A percentile compares a stretch with the other conserved stretches of the same genome.
Conservation (phyloP, 2,329 filamentous ascomycete genomes). For the Sarocladium kiliense region DNA sequence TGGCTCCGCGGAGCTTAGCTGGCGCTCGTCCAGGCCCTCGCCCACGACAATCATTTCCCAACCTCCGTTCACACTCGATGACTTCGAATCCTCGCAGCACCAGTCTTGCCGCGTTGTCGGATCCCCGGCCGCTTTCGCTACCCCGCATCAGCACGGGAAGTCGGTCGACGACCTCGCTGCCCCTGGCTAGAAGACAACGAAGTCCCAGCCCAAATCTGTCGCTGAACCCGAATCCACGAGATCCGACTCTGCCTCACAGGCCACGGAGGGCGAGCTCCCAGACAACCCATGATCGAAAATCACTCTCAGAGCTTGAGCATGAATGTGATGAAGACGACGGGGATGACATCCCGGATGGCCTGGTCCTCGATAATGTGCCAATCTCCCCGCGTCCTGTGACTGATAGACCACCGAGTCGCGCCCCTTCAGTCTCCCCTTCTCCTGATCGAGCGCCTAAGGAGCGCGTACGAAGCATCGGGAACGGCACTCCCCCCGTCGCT, state of each 20-base stretch:
- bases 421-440: constrained; percentile 48
- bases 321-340: constrained; percentile 74
- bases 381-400: constrained; percentile 65
- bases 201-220: constrained; percentile 48
- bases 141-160: constrained; percentile 13
- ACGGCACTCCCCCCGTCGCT: constrained; percentile 57
- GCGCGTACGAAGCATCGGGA: constrained; percentile 52
- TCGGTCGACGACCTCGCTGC: constrained; percentile 31
- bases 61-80: constrained; percentile 40
- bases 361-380: constrained; percentile 76
- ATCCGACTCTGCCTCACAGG: constrained; percentile 32
- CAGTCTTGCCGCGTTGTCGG: constrained; percentile 33
- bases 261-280: constrained; percentile 67
- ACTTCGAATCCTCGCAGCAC: constrained; percentile 47
- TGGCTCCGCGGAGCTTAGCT: constrained; percentile 20
- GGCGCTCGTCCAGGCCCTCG: constrained; percentile 3
- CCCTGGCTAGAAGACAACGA: constrained; percentile 35
- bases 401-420: constrained; percentile 49
- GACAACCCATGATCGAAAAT: constrained; percentile 59
- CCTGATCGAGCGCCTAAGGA: constrained; percentile 48
- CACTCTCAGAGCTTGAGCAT: constrained; percentile 64
- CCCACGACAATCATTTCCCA: constrained; percentile 39
- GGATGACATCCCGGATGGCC: constrained; percentile 73
- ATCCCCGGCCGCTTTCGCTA: constrained; percentile 23
- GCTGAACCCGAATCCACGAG: constrained; percentile 28